Base-by-base conservation (phyloP, 179 eudicot species). In the Nepenthes alata region DNA sequence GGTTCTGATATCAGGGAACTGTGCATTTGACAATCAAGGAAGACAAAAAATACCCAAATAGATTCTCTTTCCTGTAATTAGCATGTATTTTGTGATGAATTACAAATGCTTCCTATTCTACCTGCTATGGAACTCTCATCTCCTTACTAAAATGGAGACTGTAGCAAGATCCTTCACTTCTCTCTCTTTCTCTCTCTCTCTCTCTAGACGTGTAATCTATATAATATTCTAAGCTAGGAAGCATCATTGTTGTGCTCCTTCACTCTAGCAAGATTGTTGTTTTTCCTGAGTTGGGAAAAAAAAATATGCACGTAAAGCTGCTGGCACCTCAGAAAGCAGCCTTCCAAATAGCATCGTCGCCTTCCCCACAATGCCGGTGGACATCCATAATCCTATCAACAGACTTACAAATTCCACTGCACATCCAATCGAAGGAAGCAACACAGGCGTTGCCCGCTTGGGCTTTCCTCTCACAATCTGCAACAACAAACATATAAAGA, bases 381-480 rank as follows among this genome's bases (percentile, higher is more conserved):
- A 52, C 55, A 2, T 52, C 55, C 13, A 1, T 11, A 6, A 52
- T 52, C 15, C 55, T 11, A 12, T 52, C 55, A 16, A 52, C 55
- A 1, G 55, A 52, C 16, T 15, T 52, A 16, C 55, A 52, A 11
- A 52, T 52, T 12, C 55, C 55, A 52, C 55, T 52, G 16, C 55
- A 52, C 2, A 15, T 52, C 55, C 55, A 52, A 5, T 52, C 55
- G 15, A 52, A 52, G 13, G 55, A 52, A 11, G 55, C 55, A 52
- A 52, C 16, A 52, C 55, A 52, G 15, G 5, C 16, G n/a, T 52
- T 52, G 4, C 55, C 55, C 11, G 55, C 55, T 15, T 52, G 55
- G 14, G 55, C 55, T 16, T 52, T 52, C 55, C 55, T 11, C 16
- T 52, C 55, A 52, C 55, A 52, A 52, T 52, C 55, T 52, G 55